Base-by-base conservation (phyloP, 2,329 filamentous ascomycete species). In the Alternaria sp. region DNA sequence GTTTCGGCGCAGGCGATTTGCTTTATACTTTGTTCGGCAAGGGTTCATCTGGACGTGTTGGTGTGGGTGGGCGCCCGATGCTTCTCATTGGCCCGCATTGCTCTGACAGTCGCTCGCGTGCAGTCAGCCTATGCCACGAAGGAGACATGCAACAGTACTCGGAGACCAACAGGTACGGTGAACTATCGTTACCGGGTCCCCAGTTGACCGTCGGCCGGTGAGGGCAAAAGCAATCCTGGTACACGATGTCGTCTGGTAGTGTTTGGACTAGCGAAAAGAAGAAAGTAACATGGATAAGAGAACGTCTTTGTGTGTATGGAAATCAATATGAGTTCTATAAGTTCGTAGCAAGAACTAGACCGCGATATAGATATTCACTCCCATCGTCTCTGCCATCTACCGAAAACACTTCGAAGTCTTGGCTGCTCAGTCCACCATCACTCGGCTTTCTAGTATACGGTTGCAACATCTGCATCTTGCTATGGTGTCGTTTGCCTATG, bases 251-350 rank as follows among this genome's bases (percentile, higher is more conserved):
- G 9, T 30, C 30, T 49, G 46, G 34, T 25, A 20, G 9, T 49
- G 12, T 49, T 49, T 49, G 30, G 46, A 11, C 46, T 49, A 49
- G 46, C 46, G 46, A 49, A 49, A 30, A 30, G 46, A 49, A 49
- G 46, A 49, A 49, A 49, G 12, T 1, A 49, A 49, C 9, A 49
- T 36, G 18, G 46, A 49, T 49, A 49, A 49, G 30, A 49, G 46
- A 3, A 22, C 46, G 12, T 49, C 12, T 3, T 22, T 8, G 7
- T 36, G 30, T 14, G 18, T 30, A 49, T 5, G 8, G 14, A 49
- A 20, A 34, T 36, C 9, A 11, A 30, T 30, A 30, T 30, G 28
- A 30, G 10, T 30, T 30, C 28, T 30, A 30, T 30, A 30, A 30
- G 28, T 30, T 30, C 28, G 11, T 12, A 30, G 28, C 28, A 30